Conservation (phyloP, 306 rosid species). For the Quercus gilva region DNA sequence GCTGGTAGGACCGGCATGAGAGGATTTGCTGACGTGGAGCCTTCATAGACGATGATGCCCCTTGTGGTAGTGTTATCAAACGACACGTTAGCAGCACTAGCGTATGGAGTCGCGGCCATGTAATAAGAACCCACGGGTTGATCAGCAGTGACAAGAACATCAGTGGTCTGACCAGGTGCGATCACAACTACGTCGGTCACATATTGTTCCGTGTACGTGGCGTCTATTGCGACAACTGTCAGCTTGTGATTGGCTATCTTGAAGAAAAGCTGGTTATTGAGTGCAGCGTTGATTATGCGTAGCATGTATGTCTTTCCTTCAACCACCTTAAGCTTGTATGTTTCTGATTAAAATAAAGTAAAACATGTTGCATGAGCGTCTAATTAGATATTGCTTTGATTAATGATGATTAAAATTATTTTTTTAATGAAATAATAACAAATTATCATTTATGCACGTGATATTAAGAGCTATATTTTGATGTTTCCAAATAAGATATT, state of each 20-base stretch:
- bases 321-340: constrained; percentile 33
- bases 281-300: constrained; percentile 58
- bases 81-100: fast-evolving
- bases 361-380: not conserved
- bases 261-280: constrained; percentile 66
- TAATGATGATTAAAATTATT: too few species aligned
- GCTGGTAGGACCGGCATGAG: constrained; percentile 48
- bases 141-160: constrained; percentile 45
- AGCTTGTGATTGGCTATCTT: constrained; percentile 62
- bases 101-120: constrained; percentile 58
- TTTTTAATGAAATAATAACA: too few species aligned
- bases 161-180: constrained; percentile 65
- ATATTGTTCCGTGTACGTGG: constrained; percentile 46
- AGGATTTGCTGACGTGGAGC: constrained; percentile 20
- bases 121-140: constrained; percentile 47
- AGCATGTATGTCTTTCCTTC: constrained; percentile 54
- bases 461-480: too few species aligned
- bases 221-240: constrained; percentile 72
- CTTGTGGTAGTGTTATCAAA: constrained; percentile 32
- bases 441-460: too few species aligned
- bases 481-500: too few species aligned
- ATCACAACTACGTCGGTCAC: constrained; percentile 40
- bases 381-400: too few species aligned
- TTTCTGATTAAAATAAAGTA: not conserved
- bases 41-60: constrained; percentile 41